Evolutionary conservation across 2,329 filamentous ascomycete species (phyloP), one percentile per base, ranked within the genome.

Genomic region (Sphaerostilbella broomeana): DNA sequence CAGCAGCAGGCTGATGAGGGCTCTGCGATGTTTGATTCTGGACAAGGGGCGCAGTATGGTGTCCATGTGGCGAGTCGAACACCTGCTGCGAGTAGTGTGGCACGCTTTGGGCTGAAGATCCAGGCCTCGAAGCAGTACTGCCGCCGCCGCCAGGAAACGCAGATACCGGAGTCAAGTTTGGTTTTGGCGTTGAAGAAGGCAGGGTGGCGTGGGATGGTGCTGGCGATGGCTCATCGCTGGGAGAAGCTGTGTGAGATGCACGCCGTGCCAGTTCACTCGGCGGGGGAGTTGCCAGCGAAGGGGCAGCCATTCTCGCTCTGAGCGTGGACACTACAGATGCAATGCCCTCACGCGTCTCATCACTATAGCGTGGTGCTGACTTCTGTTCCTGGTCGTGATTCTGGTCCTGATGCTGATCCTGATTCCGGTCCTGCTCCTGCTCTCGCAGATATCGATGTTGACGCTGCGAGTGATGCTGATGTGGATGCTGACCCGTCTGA

Each of bases 281-380:
- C 8, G 30, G 29, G 19, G 38, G 25, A 12, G 20, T n/a, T 12
- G 18, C 13, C 8, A 25, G 29, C 21, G 38, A 32, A 12, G 20
- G 26, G 3, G 27, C 26, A 12, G 38, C 31, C 4, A 41, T 41
- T 6, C 19, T 15, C n/a, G 32, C 32, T 31, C 26, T 30, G 6
- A 35, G 18, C 3, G 38, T 36, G 4, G 27, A 35, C 22, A 30
- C 12, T 12, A 35, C 21, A 8, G 38, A 41, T 32, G 38, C 32
- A 32, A 36, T 30, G 20, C 33, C 32, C 32, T 35, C 38, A 41
- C 38, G 38, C 38, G 38, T 35, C 12, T 30, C 28, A 17, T 16
- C n/a, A 12, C 25, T 20, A n/a, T 30, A 25, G 32, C 17, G 32
- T 13, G 38, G 13, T 26, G 26, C 21, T 24, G 22, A 25, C 8